A percentile compares a stretch with the other conserved stretches of the same genome.
Evolutionary conservation across 2,329 filamentous ascomycete species (phyloP).

Genomic region (Sporothrix schenckii): DNA sequence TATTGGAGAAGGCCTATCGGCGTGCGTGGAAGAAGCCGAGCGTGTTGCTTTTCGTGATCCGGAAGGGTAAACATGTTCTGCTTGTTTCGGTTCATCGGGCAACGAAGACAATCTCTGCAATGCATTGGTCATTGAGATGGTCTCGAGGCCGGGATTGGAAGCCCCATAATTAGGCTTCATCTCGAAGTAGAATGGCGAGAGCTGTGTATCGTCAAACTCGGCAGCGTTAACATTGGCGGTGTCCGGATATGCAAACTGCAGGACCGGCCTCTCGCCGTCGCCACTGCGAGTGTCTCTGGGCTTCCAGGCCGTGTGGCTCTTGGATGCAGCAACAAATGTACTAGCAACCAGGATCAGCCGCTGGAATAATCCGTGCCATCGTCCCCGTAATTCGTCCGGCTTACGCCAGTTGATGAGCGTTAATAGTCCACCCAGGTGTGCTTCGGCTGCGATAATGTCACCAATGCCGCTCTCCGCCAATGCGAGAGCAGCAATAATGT

Average conservation of each 20-base stretch:
- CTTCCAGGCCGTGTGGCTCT: neutral
- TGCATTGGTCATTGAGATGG: neutral
- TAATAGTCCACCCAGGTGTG: constrained; percentile 19
- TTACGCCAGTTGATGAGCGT: constrained; percentile 19
- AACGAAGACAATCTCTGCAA: neutral
- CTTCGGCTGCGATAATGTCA: constrained; percentile 15
- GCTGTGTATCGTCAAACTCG: neutral
- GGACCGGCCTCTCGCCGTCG: neutral
- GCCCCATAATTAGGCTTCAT: neutral
- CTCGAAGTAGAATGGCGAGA: constrained; percentile 3
- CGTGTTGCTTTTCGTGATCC: neutral
- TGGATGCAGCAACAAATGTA: constrained; percentile 17
- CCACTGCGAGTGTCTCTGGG: neutral
- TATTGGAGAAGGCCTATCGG: neutral
- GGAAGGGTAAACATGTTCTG: neutral
- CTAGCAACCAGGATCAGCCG: constrained; percentile 12
- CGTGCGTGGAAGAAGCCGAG: neutral
- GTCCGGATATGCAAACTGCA: neutral
- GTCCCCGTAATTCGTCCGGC: constrained; percentile 3
- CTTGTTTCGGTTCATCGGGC: too few species aligned
- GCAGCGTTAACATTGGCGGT: neutral
- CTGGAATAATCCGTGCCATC: constrained; percentile 5
- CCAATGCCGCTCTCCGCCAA: constrained; percentile 28
- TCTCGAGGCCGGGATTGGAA: neutral
- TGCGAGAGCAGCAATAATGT: constrained; percentile 16